These are phyloP conservation scores for Danielia reshetovae DNA, from an alignment of 805 yeast species.

Conservation along the genomic window DNA sequence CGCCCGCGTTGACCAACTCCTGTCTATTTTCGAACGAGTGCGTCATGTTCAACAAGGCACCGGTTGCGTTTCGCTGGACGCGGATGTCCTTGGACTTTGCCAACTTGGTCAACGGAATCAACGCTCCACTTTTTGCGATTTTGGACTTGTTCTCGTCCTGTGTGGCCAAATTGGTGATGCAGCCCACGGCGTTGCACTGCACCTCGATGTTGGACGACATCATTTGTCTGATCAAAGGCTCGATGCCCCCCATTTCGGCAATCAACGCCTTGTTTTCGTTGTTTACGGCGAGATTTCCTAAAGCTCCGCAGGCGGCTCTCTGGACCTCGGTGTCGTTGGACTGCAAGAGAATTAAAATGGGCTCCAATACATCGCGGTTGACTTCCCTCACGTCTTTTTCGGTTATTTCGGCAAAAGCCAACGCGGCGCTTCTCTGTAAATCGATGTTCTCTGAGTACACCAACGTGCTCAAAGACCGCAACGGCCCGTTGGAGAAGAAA, in stretches of 20 bases:
- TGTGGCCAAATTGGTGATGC: slow-evolving; percentile 96
- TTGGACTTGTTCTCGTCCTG: slow-evolving; percentile 95
- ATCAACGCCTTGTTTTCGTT: slow-evolving; percentile 89
- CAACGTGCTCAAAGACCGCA: slow-evolving; percentile 84
- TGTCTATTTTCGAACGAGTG: slow-evolving; percentile 95
- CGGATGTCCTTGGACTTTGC: slow-evolving; percentile 93
- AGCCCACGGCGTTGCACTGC: slow-evolving; percentile 98
- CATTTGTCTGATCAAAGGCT: slow-evolving; percentile 96
- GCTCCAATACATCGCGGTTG: slow-evolving; percentile 87
- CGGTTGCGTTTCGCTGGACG: slow-evolving; percentile 98
- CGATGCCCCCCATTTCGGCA: slow-evolving; percentile 97
- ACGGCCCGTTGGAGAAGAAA: slow-evolving; percentile 81
- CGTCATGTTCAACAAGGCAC: slow-evolving; percentile 96
- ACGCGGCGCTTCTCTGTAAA: slow-evolving; percentile 92
- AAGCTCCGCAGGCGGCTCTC: slow-evolving; percentile 97
- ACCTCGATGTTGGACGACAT: slow-evolving; percentile 95
- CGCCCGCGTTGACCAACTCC: slow-evolving; percentile 96
- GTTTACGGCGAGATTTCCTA: slow-evolving; percentile 97
- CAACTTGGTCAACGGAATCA: slow-evolving; percentile 87
- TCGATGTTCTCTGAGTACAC: slow-evolving; percentile 95
- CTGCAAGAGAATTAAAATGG: slow-evolving; percentile 82
- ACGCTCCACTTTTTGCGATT: slow-evolving; percentile 94
- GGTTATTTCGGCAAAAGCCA: slow-evolving; percentile 97
- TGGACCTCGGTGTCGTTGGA: slow-evolving; percentile 91
- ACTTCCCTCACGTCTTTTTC: slow-evolving; percentile 94